These are phyloP conservation scores for Ophiostoma populinum DNA, from an alignment of 2,329 filamentous ascomycete species.

Conservation along the genomic window DNA sequence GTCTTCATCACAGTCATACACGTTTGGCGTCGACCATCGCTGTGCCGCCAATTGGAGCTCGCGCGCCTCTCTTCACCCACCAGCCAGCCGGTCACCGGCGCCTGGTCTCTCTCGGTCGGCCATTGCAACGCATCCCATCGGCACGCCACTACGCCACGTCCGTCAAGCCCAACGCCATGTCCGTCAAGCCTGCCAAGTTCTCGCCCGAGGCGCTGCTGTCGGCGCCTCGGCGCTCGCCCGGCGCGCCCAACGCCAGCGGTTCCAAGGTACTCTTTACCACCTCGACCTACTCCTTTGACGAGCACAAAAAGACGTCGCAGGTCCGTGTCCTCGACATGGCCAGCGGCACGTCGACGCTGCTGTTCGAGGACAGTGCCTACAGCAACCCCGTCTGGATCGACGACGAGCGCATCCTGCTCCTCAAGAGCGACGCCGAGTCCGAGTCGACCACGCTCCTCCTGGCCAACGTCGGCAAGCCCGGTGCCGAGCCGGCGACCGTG, in stretches of 20 bases:
- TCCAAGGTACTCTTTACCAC: slow-evolving; percentile 49
- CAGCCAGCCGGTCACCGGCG: too few species aligned
- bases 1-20: too few species aligned
- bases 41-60: too few species aligned
- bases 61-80: too few species aligned
- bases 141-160: too few species aligned
- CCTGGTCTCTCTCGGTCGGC: too few species aligned
- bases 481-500: slow-evolving; percentile 26
- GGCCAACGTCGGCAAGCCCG: slow-evolving; percentile 19
- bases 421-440: slow-evolving; percentile 30
- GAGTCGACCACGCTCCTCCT: slow-evolving; percentile 30
- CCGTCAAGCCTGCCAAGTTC: slow-evolving; percentile 51
- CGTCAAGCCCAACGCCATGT: slow-evolving; percentile 40
- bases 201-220: slow-evolving; percentile 63
- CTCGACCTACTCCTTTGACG: slow-evolving; percentile 65
- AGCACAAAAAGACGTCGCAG: slow-evolving; percentile 51
- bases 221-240: slow-evolving; percentile 54
- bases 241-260: slow-evolving; percentile 50
- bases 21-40: too few species aligned
- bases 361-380: slow-evolving; percentile 47
- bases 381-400: slow-evolving; percentile 64
- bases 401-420: slow-evolving; percentile 38
- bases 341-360: slow-evolving; percentile 41
- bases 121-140: too few species aligned
- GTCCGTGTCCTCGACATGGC: slow-evolving; percentile 50